A percentile compares a stretch with the other conserved stretches of the same genome.
These are phyloP conservation scores for Xylaria sp. DNA, from an alignment of 2,329 filamentous ascomycete genomes.

Conservation along the genomic window DNA sequence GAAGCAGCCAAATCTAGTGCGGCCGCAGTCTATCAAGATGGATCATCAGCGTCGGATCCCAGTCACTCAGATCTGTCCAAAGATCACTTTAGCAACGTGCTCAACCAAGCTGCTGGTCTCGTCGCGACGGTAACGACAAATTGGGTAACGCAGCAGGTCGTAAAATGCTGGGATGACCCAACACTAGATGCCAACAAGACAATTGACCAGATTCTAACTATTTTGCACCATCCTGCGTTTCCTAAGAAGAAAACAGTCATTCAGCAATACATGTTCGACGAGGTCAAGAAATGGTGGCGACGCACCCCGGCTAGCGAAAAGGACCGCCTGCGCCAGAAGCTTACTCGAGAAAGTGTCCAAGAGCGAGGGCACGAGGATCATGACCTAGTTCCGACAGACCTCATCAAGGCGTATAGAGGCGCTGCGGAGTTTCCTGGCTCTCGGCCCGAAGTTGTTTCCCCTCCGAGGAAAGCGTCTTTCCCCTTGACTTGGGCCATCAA, in stretches of 20 bases:
- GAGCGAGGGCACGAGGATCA: constrained; percentile 48
- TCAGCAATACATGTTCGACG: constrained; percentile 74
- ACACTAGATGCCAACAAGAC: constrained; percentile 71
- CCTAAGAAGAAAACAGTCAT: constrained; percentile 62
- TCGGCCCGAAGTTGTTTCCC: constrained; percentile 42
- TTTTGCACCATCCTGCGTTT: constrained; percentile 76
- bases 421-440: constrained; percentile 48
- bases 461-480: constrained; percentile 45
- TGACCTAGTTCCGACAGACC: constrained; percentile 45
- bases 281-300: constrained; percentile 69
- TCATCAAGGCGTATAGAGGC: constrained; percentile 43
- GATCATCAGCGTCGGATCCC: constrained; percentile 60
- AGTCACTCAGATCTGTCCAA: constrained; percentile 70
- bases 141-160: constrained; percentile 73
- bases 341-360: constrained; percentile 47
- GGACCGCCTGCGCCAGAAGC: constrained; percentile 41
- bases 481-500: constrained; percentile 43
- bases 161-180: constrained; percentile 76
- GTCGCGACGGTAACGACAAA: constrained; percentile 70
- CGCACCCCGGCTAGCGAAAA: constrained; percentile 39
- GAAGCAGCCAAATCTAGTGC: constrained; percentile 48
- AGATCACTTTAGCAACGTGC: constrained; percentile 69
- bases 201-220: constrained; percentile 68
- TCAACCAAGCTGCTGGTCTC: constrained; percentile 66
- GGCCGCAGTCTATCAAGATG: constrained; percentile 45